A percentile compares a stretch with the other conserved stretches of the same genome.
These are phyloP conservation scores for Pachysandra terminalis DNA, from an alignment of 164 flowering plant species.

Conservation along the genomic window DNA sequence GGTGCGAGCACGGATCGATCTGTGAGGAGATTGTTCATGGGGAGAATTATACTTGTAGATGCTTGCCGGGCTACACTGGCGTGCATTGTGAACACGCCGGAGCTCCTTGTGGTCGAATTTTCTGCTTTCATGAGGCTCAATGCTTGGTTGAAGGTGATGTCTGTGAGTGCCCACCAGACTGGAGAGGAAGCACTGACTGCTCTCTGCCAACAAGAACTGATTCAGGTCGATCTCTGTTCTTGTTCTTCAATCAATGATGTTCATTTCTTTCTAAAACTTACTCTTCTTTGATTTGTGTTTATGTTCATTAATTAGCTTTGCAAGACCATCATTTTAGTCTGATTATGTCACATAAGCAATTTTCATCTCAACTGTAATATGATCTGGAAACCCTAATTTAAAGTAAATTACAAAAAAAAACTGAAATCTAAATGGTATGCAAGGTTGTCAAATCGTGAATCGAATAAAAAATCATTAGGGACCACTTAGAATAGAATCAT, in stretches of 20 bases:
- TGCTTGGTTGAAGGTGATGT: slow-evolving; percentile 24
- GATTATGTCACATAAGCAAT: too few species aligned
- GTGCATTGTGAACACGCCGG: slow-evolving; percentile 30
- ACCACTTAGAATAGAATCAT: too few species aligned
- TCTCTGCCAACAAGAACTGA: slow-evolving; percentile 24
- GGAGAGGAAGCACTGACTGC: slow-evolving; percentile 35
- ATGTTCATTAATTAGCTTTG: too few species aligned
- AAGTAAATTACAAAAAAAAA: too few species aligned
- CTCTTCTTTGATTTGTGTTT: neutral
- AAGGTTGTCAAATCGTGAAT: too few species aligned
- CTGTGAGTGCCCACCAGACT: slow-evolving; percentile 29
- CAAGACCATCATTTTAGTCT: too few species aligned
- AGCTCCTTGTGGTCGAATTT: slow-evolving; percentile 30
- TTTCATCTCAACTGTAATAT: too few species aligned
- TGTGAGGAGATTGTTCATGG: slow-evolving; percentile 37
- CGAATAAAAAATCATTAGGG: too few species aligned
- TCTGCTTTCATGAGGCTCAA: slow-evolving; percentile 35
- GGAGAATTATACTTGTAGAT: slow-evolving; percentile 31
- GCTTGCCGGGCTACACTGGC: slow-evolving; percentile 25
- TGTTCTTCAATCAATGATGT: too few species aligned
- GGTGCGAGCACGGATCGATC: slow-evolving; percentile 35
- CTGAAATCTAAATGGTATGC: too few species aligned
- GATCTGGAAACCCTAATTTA: too few species aligned
- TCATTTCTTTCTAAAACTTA: too few species aligned
- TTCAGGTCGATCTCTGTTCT: slow-evolving; percentile 9